phyloP scores from a whole-genome alignment of 805 yeast species.

The Cyberlindnera petersonii region DNA sequence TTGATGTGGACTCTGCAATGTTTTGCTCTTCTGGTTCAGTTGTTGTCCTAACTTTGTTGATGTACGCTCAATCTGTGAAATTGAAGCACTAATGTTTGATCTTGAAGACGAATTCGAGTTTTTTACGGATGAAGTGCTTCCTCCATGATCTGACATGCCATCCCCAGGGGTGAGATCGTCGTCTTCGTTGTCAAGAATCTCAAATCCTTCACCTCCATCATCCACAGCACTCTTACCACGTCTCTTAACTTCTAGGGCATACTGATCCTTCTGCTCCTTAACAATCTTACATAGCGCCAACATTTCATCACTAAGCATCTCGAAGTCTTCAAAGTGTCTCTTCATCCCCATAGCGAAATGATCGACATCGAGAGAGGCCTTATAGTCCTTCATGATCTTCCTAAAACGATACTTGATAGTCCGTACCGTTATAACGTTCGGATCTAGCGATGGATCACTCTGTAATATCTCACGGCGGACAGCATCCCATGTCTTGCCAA shows the following conservation, averaged over 20 bases:
- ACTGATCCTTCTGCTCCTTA: no score
- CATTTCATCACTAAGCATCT: no score
- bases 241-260: no score
- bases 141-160: neutral
- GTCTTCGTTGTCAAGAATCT: neutral
- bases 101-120: slow-evolving; percentile 1
- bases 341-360: neutral
- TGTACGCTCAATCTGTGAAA: no score
- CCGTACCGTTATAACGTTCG: neutral
- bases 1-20: no score
- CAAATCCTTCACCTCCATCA: no score
- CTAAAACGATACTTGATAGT: slow-evolving; percentile 4
- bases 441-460: neutral
- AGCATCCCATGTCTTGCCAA: neutral
- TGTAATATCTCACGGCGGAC: no score
- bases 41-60: no score
- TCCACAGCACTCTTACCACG: no score
- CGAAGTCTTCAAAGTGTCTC: neutral
- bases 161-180: neutral
- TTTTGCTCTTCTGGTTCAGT: no score
- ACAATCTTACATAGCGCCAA: no score
- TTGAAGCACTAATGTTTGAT: neutral
- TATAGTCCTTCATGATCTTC: neutral
- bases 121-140: no score
- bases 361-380: neutral